Base-by-base conservation (phyloP, 495 filamentous ascomycete species). In the Aspergillus avenaceus region DNA sequence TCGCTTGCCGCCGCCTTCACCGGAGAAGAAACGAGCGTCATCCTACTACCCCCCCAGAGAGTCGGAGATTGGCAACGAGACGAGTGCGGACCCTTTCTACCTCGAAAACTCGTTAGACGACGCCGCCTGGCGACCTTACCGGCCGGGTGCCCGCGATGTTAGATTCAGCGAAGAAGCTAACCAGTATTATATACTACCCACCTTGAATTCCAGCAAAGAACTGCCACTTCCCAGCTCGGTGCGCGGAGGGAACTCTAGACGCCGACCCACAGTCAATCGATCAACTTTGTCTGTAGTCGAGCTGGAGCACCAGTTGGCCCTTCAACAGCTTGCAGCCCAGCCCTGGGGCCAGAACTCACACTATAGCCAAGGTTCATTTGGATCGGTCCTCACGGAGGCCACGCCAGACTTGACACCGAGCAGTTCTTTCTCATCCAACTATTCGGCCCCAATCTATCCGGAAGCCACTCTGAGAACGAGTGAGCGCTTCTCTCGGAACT, bases 51-150 rank as follows among this genome's bases (percentile, higher is more conserved):
- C 70, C 0, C 51, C 56, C 32, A 56, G 55, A 4, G 64, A 62
- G 0, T 49, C 57, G 0, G 63, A 64, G 41, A 63, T 56, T 4
- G 31, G 66, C 2, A 71, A 74, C 50, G 71, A 76, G 9, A 61
- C 71, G 19, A 72, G 73, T 37, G 60, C 59, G 12, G 72, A 75
- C 47, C 72, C 72, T 2, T 76, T 76, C 55, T 76, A 76, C 43
- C 66, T 76, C 14, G 72, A 76, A 43, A 52, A 66, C 34, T 67
- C 72, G 11, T 48, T 76, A 28, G 55, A 53, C 27, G 58, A 63
- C 23, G 58, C 58, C n/a, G 50, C 53, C 25, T 66, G 64, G 62
- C 52, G 63, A 22, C 49, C 57, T 22, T 61, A 59, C 41, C 52
- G 46, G 27, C 62, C 59, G 12, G 53, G 55, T 4, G 59, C 66